Evolutionary conservation across 805 yeast genomes (phyloP), one percentile per base, ranked within the genome.

Genomic region (Yarrowia porcina): DNA sequence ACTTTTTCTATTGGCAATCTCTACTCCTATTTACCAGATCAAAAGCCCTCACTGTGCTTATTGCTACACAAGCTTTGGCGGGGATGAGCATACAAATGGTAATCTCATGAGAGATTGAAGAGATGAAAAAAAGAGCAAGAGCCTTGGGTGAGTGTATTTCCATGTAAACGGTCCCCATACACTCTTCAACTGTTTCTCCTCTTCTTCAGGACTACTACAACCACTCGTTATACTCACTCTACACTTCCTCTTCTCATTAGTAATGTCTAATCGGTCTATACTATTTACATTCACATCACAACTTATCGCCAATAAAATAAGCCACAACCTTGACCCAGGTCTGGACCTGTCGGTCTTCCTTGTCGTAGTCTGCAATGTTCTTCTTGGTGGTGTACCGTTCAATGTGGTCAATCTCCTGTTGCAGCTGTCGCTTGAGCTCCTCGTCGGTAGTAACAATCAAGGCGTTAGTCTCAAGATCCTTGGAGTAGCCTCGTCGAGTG

Each of bases 391-490:
- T 83, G 69, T 83, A 74, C 23, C 72, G 66, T 75, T 80, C 74
- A 57, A 91, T 76, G 72, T 89, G 79, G 15, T 81, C 80, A 35
- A 90, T 76, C 73, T 92, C 98, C 0, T 68, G 67, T 30, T 75
- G 74, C 88, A 92, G 86, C 54, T 76, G 69, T 5, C 67, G 57
- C 70, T 85, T 85, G 66, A 93, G 77, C 2, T 75, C 77, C 17
- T 78, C 75, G 71, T 89, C 92, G 61, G 78, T 81, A 1, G 97
- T 92, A 13, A 91, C 75, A 1, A 93, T 73, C 1, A 94, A 77
- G 0, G 92, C 96, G 71, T 94, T 93, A 8, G 93, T 82, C 75
- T 94, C 99, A 64, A 94, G 78, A 73, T 94, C 99, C 64, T 87
- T 82, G 2, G 87, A 80, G 70, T 93, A 93, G 0, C 97, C 92